These are phyloP conservation scores for Anthracocystis walkeri DNA, from an alignment of 1,284 basidiomycete genomes.

Conservation along the genomic window DNA sequence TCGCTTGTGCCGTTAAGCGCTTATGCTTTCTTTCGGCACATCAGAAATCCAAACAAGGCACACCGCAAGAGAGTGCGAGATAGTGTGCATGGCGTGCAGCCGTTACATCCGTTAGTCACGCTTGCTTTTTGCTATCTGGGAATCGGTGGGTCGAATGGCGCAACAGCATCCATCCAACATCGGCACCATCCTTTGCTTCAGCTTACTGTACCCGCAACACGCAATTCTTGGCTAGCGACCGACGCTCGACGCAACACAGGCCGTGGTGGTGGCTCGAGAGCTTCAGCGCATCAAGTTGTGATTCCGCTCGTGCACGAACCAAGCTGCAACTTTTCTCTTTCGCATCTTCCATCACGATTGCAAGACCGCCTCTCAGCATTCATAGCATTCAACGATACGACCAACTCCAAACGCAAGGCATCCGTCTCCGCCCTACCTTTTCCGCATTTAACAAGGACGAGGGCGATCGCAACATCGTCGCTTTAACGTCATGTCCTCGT, in stretches of 20 bases:
- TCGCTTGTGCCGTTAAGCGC: background rate
- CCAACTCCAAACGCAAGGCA: too few species aligned
- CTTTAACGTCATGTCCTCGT: background rate
- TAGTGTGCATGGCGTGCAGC: background rate
- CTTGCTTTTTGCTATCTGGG: background rate
- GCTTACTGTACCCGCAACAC: background rate
- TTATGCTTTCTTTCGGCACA: background rate
- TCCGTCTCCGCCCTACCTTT: background rate
- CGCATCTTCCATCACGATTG: background rate
- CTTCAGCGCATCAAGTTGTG: background rate
- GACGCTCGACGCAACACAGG: background rate
- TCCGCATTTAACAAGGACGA: background rate
- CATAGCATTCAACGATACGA: background rate
- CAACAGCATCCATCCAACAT: background rate
- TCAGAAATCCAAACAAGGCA: background rate
- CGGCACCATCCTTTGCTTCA: background rate
- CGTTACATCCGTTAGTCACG: conserved; percentile 5
- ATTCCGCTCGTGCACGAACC: background rate
- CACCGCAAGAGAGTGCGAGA: background rate
- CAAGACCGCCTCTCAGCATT: background rate
- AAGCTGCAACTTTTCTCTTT: background rate
- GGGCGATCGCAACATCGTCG: background rate
- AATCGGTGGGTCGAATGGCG: background rate
- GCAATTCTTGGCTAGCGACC: background rate
- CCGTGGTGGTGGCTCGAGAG: background rate